Conservation (phyloP, 2,329 filamentous ascomycete genomes). For the Verticillium nonalfalfae region DNA sequence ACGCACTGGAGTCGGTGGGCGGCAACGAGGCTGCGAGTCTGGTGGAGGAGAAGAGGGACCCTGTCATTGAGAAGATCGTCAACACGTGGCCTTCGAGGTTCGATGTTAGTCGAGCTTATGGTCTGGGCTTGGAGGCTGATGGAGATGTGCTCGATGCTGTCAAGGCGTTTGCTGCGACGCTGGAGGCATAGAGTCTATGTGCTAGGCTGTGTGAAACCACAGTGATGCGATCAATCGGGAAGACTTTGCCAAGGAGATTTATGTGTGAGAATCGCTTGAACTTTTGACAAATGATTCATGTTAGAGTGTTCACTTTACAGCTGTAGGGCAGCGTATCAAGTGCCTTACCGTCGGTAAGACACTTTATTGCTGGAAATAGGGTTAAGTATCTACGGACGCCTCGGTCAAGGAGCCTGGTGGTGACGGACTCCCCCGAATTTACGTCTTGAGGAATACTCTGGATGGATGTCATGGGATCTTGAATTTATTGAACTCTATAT, state of each 20-base stretch:
- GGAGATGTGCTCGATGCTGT: constrained; percentile 26
- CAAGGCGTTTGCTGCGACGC: constrained; percentile 5
- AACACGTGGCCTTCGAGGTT: constrained; percentile 48
- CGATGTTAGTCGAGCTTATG: constrained; percentile 42
- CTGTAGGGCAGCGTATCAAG: too few relatives aligned
- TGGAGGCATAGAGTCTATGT: background rate
- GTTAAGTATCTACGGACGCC: too few relatives aligned
- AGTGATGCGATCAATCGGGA: background rate
- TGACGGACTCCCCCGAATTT: too few relatives aligned
- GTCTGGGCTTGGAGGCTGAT: constrained; percentile 44
- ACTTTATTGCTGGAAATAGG: too few relatives aligned
- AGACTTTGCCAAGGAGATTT: too few relatives aligned
- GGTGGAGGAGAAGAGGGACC: constrained; percentile 41
- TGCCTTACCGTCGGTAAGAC: too few relatives aligned
- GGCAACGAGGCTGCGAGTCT: constrained; percentile 34
- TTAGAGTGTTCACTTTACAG: too few relatives aligned
- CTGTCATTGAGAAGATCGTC: constrained; percentile 40
- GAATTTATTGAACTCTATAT: background rate
- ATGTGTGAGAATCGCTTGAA: too few relatives aligned
- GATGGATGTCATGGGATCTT: too few relatives aligned
- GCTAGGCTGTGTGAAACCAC: background rate
- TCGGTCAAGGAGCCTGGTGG: too few relatives aligned
- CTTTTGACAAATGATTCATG: too few relatives aligned
- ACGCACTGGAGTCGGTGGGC: constrained; percentile 40
- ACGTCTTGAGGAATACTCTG: too few relatives aligned